Percentiles rank a stretch among this genome's conserved stretches.
Evolutionary conservation across 345 rosid species (phyloP).

Genomic region (Cardamine chenopodiifolia): DNA sequence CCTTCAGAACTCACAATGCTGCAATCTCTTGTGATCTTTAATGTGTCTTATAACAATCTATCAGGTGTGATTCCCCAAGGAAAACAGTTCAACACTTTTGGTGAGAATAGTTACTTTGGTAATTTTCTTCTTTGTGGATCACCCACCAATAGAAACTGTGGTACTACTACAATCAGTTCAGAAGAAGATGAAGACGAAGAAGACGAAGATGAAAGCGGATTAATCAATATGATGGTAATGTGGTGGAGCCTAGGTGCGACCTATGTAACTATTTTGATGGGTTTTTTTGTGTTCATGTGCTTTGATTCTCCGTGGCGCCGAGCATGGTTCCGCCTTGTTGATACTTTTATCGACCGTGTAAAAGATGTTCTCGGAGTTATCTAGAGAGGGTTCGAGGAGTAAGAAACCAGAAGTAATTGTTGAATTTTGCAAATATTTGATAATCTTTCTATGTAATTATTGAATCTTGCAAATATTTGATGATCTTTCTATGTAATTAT

Average conservation of each 20-base stretch:
- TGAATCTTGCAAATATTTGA: neutral
- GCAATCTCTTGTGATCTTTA: constrained; percentile 28
- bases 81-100: constrained; percentile 29
- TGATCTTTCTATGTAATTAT: neutral
- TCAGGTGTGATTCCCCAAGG: constrained; percentile 35
- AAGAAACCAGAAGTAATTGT: neutral
- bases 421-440: neutral
- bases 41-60: constrained; percentile 30
- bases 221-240: constrained; percentile 22
- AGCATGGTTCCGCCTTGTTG: constrained; percentile 28
- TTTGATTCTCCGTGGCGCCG: constrained; percentile 29
- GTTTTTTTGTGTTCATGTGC: constrained; percentile 4
- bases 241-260: constrained; percentile 30
- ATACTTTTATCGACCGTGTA: constrained; percentile 6
- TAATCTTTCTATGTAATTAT: neutral
- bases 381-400: neutral
- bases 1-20: constrained; percentile 22
- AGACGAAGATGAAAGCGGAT: neutral
- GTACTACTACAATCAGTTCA: neutral
- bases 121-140: constrained; percentile 29
- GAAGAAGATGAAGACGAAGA: neutral
- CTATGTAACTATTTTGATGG: constrained; percentile 23
- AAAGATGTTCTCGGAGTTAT: constrained; percentile 17
- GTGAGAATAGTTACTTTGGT: constrained; percentile 27
- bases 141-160: constrained; percentile 26